Conservation (phyloP, 148 eudicot species). For the Nepenthes gracilis region DNA sequence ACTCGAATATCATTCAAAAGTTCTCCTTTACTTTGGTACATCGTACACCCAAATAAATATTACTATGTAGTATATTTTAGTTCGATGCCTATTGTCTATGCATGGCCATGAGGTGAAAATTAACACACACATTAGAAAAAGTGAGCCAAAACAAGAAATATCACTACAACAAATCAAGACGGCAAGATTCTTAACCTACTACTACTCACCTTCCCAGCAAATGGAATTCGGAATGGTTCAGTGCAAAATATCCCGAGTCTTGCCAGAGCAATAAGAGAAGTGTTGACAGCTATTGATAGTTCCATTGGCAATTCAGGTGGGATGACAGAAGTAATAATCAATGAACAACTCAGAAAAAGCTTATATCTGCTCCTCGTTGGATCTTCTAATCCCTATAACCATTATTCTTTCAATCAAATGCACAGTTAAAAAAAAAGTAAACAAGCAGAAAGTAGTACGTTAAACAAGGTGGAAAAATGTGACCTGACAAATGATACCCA, state of each 20-base stretch:
- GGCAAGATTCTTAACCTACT: not conserved
- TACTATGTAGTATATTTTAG: too few species aligned
- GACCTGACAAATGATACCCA: not conserved
- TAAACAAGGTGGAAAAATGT: not conserved
- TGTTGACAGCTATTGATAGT: slow-evolving; percentile 94
- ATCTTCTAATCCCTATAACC: slow-evolving; percentile 86
- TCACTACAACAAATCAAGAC: not conserved
- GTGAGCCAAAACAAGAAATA: too few species aligned
- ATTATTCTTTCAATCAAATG: slow-evolving; percentile 3
- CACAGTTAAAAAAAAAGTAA: not conserved
- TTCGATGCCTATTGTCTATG: too few species aligned
- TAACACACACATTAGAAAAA: too few species aligned
- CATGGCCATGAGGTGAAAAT: too few species aligned
- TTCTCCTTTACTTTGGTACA: too few species aligned
- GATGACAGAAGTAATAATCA: slow-evolving; percentile 94
- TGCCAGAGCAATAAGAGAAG: slow-evolving; percentile 92
- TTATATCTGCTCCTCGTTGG: slow-evolving; percentile 98
- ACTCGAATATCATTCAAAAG: too few species aligned
- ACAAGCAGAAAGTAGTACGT: not conserved
- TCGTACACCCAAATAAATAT: too few species aligned
- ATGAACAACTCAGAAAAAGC: slow-evolving; percentile 83
- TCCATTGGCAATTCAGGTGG: slow-evolving; percentile 99
- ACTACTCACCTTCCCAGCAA: slow-evolving; percentile 86
- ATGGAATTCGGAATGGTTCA: slow-evolving; percentile 95
- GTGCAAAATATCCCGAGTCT: slow-evolving; percentile 92